phyloP scores from a whole-genome alignment of 164 flowering plant genomes.

The Vitis riparia region DNA sequence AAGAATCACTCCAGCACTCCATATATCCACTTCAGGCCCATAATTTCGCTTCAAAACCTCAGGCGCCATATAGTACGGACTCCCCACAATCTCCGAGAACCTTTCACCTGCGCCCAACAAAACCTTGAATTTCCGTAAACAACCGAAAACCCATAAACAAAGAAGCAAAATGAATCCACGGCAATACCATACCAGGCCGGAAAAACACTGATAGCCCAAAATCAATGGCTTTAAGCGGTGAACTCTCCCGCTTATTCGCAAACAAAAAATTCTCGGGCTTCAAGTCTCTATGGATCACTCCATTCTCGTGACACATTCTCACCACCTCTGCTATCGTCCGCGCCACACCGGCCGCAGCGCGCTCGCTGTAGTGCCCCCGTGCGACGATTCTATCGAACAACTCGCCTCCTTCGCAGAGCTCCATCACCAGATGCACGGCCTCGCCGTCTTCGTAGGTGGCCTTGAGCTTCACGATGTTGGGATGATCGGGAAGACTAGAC shows the following conservation, averaged over 20 bases:
- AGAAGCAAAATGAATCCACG: background rate
- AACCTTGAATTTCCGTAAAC: background rate
- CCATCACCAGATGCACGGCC: constrained; percentile 92
- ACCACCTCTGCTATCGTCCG: constrained; percentile 89
- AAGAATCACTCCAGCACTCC: constrained; percentile 89
- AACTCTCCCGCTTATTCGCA: constrained; percentile 83
- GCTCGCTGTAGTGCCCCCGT: constrained; percentile 84
- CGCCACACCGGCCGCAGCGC: constrained; percentile 83
- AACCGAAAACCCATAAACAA: background rate
- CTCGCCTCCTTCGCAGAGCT: constrained; percentile 98
- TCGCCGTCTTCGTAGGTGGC: constrained; percentile 91
- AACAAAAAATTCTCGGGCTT: constrained; percentile 96
- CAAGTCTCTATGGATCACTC: constrained; percentile 90
- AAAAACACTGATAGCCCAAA: constrained; percentile 93
- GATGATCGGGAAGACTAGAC: constrained; percentile 81
- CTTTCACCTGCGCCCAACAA: constrained; percentile 40
- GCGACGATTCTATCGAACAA: constrained; percentile 94
- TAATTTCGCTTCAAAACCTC: constrained; percentile 93
- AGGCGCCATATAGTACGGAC: constrained; percentile 99
- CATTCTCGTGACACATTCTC: constrained; percentile 86
- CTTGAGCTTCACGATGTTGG: constrained; percentile 65
- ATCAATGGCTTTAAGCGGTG: constrained; percentile 85
- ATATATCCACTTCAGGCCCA: constrained; percentile 87
- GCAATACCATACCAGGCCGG: constrained; percentile 34
- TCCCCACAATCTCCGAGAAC: constrained; percentile 93